Conservation (phyloP, 768 basidiomycete species). For the Lyophyllum shimeji region DNA sequence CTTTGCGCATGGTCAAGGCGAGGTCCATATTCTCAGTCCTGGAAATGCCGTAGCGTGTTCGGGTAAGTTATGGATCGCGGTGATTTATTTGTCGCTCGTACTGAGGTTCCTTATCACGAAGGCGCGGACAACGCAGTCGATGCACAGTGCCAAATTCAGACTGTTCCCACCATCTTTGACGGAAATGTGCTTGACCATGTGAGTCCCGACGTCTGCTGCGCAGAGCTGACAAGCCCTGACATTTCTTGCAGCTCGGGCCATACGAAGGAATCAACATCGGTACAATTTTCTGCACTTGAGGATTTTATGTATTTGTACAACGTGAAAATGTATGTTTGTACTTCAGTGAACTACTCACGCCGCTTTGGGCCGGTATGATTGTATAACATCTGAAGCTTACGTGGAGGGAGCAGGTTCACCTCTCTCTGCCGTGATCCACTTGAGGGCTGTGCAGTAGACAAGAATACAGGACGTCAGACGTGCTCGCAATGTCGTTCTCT, state of each 20-base stretch:
- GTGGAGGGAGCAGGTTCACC: too few relatives aligned
- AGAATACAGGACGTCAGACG: too few relatives aligned
- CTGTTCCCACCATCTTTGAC: slow-evolving; percentile 53
- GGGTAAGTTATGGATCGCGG: slow-evolving; percentile 21
- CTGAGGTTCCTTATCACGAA: slow-evolving; percentile 13
- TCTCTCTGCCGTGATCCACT: too few relatives aligned
- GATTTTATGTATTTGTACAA: neutral
- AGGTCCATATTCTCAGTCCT: slow-evolving; percentile 49
- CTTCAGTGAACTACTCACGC: neutral
- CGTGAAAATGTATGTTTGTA: neutral
- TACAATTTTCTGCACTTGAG: slow-evolving; percentile 36
- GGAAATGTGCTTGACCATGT: slow-evolving; percentile 55
- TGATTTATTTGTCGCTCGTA: neutral
- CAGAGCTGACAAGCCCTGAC: neutral
- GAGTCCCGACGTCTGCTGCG: slow-evolving; percentile 8
- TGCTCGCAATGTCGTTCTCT: too few relatives aligned
- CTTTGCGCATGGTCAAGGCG: slow-evolving; percentile 52
- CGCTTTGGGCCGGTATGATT: neutral
- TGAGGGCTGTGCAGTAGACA: too few relatives aligned
- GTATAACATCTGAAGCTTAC: too few relatives aligned
- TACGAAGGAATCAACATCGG: slow-evolving; percentile 57
- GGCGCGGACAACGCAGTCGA: slow-evolving; percentile 58
- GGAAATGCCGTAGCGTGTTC: slow-evolving; percentile 36
- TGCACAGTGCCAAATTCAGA: slow-evolving; percentile 48
- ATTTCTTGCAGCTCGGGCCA: slow-evolving; percentile 40